Conservation (phyloP, 1,139 yeast genomes). For the Yamadazyma triangularis region DNA sequence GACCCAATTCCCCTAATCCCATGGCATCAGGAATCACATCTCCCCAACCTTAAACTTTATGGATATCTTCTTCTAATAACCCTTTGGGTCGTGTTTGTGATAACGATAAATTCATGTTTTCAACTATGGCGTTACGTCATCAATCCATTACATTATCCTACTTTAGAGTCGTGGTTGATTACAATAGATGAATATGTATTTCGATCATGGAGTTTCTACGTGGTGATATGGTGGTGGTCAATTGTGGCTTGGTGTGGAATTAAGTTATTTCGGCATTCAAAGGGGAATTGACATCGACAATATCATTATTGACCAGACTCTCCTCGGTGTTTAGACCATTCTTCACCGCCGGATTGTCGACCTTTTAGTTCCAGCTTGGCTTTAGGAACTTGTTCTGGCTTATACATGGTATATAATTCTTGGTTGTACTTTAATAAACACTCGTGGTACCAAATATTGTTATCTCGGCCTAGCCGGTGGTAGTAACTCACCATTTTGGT, state of each 20-base stretch:
- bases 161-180: too few species aligned
- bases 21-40: too few species aligned
- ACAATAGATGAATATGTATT: slow-evolving; percentile 44
- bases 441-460: slow-evolving; percentile 19
- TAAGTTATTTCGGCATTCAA: slow-evolving; percentile 72
- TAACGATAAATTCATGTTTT: slow-evolving; percentile 42
- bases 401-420: slow-evolving; percentile 12
- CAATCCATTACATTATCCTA: slow-evolving; percentile 18
- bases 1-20: too few species aligned
- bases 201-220: slow-evolving; percentile 49
- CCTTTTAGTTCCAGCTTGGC: slow-evolving; percentile 30
- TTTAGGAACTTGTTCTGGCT: slow-evolving; percentile 9
- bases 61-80: slow-evolving; percentile 35
- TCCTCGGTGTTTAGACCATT: slow-evolving; percentile 74
- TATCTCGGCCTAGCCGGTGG: not conserved
- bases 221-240: slow-evolving; percentile 76
- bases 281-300: too few species aligned
- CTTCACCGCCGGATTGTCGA: slow-evolving; percentile 71
- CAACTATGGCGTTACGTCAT: slow-evolving; percentile 43
- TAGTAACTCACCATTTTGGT: not conserved
- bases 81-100: slow-evolving; percentile 38
- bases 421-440: slow-evolving; percentile 20
- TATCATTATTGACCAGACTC: slow-evolving; percentile 74
- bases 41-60: too few species aligned
- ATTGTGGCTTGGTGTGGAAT: slow-evolving; percentile 71